These are phyloP conservation scores for Diaporthe citri DNA, from an alignment of 2,329 filamentous ascomycete species.

Conservation along the genomic window DNA sequence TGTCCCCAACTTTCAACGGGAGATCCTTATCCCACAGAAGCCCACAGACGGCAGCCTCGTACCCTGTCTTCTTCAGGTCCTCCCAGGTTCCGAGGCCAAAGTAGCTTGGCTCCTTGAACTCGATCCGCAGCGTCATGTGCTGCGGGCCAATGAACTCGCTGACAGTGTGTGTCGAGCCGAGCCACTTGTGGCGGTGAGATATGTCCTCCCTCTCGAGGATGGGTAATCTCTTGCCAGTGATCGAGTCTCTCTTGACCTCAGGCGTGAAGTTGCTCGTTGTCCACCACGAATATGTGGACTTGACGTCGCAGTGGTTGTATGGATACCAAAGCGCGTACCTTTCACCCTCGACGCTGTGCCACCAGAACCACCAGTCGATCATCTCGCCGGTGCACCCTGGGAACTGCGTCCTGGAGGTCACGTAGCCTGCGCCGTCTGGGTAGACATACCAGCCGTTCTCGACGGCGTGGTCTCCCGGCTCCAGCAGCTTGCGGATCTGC, in stretches of 20 bases:
- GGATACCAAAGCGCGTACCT: conserved; percentile 42
- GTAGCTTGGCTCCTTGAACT: conserved; percentile 37
- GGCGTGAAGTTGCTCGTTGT: conserved; percentile 10
- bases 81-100: conserved; percentile 37
- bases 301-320: conserved; percentile 37
- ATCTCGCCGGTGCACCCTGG: conserved; percentile 37
- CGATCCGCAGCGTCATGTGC: conserved; percentile 35
- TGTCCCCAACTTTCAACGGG: conserved; percentile 40
- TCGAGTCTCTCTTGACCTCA: not conserved
- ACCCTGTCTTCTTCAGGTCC: conserved; percentile 30
- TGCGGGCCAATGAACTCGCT: conserved; percentile 37
- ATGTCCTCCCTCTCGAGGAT: conserved; percentile 34
- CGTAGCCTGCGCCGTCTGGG: conserved; percentile 40
- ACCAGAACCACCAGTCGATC: conserved; percentile 43
- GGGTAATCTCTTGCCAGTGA: not conserved
- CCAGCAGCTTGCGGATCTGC: conserved; percentile 34
- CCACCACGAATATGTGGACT: conserved; percentile 19
- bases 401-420: conserved; percentile 40
- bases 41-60: conserved; percentile 37
- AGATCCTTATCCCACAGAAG: conserved; percentile 37
- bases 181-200: conserved; percentile 38
- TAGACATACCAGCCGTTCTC: conserved; percentile 41
- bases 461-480: conserved; percentile 34
- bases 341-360: conserved; percentile 41
- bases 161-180: conserved; percentile 39